These are phyloP conservation scores for Cucumis hystrix DNA, from an alignment of 306 rosid genomes.

Conservation along the genomic window DNA sequence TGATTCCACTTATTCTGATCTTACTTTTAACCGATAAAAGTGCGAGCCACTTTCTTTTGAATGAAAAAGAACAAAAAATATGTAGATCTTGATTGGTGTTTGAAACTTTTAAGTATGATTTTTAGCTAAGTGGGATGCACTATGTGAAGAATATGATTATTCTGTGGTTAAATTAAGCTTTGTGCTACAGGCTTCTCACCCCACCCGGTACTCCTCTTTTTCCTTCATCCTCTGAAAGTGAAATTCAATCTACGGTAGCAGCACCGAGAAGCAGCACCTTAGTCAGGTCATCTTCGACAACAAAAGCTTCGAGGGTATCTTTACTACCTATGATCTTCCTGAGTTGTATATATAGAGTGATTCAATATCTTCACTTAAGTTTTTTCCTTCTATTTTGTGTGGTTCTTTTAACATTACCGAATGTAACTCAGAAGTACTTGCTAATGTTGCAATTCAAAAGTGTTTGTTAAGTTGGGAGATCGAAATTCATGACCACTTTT, in stretches of 20 bases:
- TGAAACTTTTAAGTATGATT: background rate
- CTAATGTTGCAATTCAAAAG: background rate
- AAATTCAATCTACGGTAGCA: conserved; percentile 30
- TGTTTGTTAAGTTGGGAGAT: background rate
- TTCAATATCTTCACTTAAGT: background rate
- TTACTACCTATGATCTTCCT: background rate
- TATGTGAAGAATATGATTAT: background rate
- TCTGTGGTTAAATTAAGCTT: conserved; percentile 4
- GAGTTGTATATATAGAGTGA: background rate
- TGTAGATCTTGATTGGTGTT: background rate
- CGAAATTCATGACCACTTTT: background rate
- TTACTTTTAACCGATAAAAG: background rate
- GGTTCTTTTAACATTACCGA: background rate
- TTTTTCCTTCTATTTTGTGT: background rate
- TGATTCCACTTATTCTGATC: background rate
- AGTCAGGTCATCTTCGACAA: conserved; percentile 51
- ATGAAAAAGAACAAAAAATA: too few relatives aligned
- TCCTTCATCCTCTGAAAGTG: conserved; percentile 51
- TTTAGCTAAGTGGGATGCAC: background rate
- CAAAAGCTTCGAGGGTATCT: conserved; percentile 78
- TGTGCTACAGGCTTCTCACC: conserved; percentile 80
- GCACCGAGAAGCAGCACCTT: conserved; percentile 43
- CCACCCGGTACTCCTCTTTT: conserved; percentile 91
- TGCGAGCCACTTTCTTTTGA: background rate
- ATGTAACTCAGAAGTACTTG: background rate